Base-by-base conservation (phyloP, 345 rosid species). In the Ceriops zippeliana region DNA sequence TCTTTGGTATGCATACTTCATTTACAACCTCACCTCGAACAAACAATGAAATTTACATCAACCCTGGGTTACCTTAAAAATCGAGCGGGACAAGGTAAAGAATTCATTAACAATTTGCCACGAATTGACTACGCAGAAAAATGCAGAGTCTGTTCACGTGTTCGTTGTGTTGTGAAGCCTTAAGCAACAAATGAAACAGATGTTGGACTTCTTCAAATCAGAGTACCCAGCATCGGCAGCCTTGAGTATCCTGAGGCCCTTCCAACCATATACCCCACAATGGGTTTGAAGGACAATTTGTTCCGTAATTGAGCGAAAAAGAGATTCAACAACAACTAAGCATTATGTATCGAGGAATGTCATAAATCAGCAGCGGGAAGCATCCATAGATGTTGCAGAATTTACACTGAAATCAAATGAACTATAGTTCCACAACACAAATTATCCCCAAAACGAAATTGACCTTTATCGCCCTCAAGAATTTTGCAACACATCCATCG, bases 211-310 rank as follows among this genome's bases (percentile, higher is more conserved):
- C 67, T 72, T 54, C 69, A 59, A 24, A 72, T 84, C 81, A 89
- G 63, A 87, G 90, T 70, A 87, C 84, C 61, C 72, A 69, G 70
- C 96, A 89, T 72, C 78, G 68, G 83, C 90, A 89, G 47, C 86
- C 89, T 68, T 77, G 79, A 30, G 87, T 74, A 58, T 87, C 89
- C 61, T 80, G 86, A 1, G 88, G 86, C 71, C 89, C 81, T 77
- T 90, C 88, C 75, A 90, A 90, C 92, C 96, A 90, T 69, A 87
- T 74, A 58, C 87, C 92, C 89, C 96, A 89, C 61, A 56, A 58
- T 13, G 81, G 76, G 76, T 87, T 79, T 54, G 76, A 35, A 57
- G 88, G 87, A 59, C 88, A 90, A 67, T 30, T 83, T 58, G 89
- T 89, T 81, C 96, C 87, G 90, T 54, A 67, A 35, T 35, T 63